Percentiles rank a stretch among this genome's conserved stretches.
phyloP scores from a whole-genome alignment of 495 filamentous ascomycete species.

The Talaromyces proteolyticus region DNA sequence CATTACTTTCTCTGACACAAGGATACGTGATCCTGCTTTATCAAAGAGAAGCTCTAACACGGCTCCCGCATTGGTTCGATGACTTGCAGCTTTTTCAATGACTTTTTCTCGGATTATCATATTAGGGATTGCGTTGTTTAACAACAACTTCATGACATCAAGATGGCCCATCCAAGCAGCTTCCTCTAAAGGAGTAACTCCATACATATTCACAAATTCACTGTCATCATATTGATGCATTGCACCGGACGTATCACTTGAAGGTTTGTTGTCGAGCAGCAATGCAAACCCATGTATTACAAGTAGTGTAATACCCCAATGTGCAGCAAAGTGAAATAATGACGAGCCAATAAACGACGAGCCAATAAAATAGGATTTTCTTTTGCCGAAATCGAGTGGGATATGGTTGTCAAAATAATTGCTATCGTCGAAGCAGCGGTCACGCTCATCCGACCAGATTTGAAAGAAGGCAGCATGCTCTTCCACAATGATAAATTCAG shows the following conservation, averaged over 20 bases:
- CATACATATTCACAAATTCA: neutral
- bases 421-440: no score
- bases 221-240: neutral
- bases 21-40: neutral
- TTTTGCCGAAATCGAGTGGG: neutral
- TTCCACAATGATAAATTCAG: neutral
- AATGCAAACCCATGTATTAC: neutral
- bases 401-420: no score
- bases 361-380: neutral
- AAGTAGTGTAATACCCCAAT: neutral
- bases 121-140: neutral
- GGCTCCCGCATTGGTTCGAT: neutral
- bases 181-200: neutral
- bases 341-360: neutral
- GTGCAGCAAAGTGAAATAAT: neutral
- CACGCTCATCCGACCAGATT: neutral
- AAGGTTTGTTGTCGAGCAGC: neutral
- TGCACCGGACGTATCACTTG: neutral
- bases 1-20: neutral
- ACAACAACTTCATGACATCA: neutral
- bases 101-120: neutral
- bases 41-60: neutral
- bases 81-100: neutral
- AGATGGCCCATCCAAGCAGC: neutral
- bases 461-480: constrained; percentile 1